These are phyloP conservation scores for Rhodamnia argentea DNA, from an alignment of 345 rosid genomes.

Conservation along the genomic window DNA sequence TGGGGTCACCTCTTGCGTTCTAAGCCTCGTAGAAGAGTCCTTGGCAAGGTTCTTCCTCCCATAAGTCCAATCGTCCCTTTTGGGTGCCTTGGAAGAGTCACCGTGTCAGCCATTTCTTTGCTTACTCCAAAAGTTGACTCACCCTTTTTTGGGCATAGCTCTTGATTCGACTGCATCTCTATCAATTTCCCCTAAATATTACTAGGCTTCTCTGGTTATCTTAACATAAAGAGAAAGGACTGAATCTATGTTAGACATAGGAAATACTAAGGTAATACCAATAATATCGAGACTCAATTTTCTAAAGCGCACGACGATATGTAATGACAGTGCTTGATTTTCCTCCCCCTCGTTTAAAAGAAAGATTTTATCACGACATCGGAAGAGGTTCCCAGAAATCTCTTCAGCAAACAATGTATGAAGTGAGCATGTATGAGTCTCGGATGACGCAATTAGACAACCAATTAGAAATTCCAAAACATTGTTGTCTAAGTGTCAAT, in stretches of 20 bases:
- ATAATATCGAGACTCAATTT: background rate
- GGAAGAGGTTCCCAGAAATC: background rate
- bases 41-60: background rate
- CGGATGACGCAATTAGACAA: background rate
- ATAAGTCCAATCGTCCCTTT: constrained; percentile 7
- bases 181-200: background rate
- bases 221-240: background rate
- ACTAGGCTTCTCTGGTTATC: background rate
- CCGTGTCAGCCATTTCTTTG: constrained; percentile 7
- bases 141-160: background rate
- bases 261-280: background rate
- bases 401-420: background rate
- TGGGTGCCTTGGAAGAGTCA: constrained; percentile 37
- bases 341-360: background rate
- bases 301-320: background rate
- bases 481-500: background rate
- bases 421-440: rapidly evolving
- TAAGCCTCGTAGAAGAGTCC: background rate
- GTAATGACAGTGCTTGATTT: background rate
- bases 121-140: constrained; percentile 6
- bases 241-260: background rate
- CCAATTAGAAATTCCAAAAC: background rate
- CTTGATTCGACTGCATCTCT: background rate
- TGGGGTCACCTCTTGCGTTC: background rate
- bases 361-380: background rate